Evolutionary conservation across 176 grass and related monocot genomes (phyloP).

Genomic region (Melocanna baccifera): DNA sequence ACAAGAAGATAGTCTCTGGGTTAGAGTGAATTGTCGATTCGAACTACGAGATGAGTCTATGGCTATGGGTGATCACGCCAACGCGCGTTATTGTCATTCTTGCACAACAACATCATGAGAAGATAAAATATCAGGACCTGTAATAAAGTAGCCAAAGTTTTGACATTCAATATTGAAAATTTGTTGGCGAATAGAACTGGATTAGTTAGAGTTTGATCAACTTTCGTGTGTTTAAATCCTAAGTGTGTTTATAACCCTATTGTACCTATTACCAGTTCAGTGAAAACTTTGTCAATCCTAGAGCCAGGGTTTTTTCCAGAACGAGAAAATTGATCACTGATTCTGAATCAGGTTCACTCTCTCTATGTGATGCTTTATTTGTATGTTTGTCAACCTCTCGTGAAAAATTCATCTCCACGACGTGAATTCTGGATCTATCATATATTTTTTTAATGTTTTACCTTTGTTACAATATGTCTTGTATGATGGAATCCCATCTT

Average conservation of each 20-base stretch:
- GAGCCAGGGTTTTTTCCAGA: not conserved
- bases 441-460: not conserved
- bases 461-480: not conserved
- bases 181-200: not conserved
- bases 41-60: too few relatives aligned
- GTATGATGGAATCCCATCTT: not conserved
- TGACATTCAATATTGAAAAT: not conserved
- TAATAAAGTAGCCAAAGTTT: not conserved
- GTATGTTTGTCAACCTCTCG: not conserved
- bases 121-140: not conserved
- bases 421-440: conserved; percentile 5
- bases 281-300: not conserved
- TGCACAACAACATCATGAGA: too few relatives aligned
- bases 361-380: not conserved
- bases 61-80: too few relatives aligned
- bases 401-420: not conserved
- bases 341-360: not conserved
- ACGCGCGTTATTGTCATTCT: too few relatives aligned
- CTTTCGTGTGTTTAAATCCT: not conserved
- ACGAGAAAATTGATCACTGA: not conserved
- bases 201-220: not conserved
- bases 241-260: not conserved
- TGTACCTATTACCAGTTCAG: not conserved
- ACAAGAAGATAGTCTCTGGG: too few relatives aligned
- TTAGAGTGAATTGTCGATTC: too few relatives aligned